Base-by-base conservation (phyloP, 2,329 filamentous ascomycete genomes). In the Talaromyces sp. region DNA sequence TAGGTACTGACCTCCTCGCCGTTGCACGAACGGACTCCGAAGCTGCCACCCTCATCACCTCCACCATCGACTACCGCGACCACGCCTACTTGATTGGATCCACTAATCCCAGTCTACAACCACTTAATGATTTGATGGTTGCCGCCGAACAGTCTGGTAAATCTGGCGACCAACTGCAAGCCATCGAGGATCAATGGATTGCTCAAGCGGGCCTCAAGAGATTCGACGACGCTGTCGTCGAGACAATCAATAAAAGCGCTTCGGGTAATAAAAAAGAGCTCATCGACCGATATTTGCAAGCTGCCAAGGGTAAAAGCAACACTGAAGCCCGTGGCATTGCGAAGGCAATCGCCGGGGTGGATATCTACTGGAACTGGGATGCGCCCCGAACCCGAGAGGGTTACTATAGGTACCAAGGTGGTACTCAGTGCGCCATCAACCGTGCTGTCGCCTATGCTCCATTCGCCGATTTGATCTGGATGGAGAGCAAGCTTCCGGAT, bases 401-500 rank as follows among this genome's bases (percentile, higher is more conserved):
- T 11, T 99, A 88, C 84, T 97, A 96, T 81, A 83, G 94, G 62
- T 88, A 97, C 72, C 83, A 90, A 75, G 94, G 94, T 61, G 94
- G 94, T 60, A 96, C 89, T 69, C 87, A 91, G 74, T 96, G 89
- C 73, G 91, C 92, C 60, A 80, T 97, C 72, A 95, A 94, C 81
- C 86, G 93, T 50, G 93, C 92, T 35, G 78, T 96, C 59, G 91
- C 93, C 5, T 97, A 95, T 71, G 93, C 90, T 0, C 93, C 94
- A 2, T 96, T 95, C 78, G 89, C 88, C 62, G 93, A 97, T 70
- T 86, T 95, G 73, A 96, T 99, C 76, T 99, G 94, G 94, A 99
- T 99, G 94, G 94, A 99, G 84, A 93, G 88, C 79, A 97, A 96
- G 79, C 81, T 96, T 65, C 94, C 94, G 46, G 93, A 97, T 73